Evolutionary conservation across 1,284 basidiomycete species (phyloP), one percentile per base, ranked within the genome.

Genomic region (Fomitopsis schrenkii): DNA sequence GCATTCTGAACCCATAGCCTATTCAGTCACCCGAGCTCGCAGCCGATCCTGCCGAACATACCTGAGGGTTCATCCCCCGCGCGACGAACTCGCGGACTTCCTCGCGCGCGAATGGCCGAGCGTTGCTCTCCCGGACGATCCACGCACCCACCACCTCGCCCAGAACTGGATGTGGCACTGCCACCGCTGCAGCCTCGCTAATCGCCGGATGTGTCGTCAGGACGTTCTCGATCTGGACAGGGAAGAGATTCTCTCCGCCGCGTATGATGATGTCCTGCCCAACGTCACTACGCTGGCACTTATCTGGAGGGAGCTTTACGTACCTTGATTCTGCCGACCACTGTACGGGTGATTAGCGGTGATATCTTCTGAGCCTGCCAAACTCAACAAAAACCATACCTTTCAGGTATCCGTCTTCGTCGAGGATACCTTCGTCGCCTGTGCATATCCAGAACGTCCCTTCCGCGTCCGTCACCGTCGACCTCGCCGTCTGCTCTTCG

Each of bases 211-310:
- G 82, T 9, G 80, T 76, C 2, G 85, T 87, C 54, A 95, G 73
- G 10, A 80, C 84, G 67, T 94, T 92, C 76, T 95, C 93, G 58
- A 95, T 94, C 67, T 90, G 88, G 35, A 93, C 87, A 0, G 93
- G 93, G 74, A 92, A 94, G 30, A 95, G 78, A 69, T 93, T 95
- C 86, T 94, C 91, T 67, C 93, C 93, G 30, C 93, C 93, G 19
- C 93, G 88, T 65, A 95, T 95, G 71, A 95, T 93, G 56, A 95
- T 83, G 71, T 95, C 93, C 84, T 90, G 62, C 33, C 5, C 12
- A 28, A 48, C 19, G n/a, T 33, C 30, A 30, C 5, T 28, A 19
- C 14, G 2, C 3, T 22, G 2, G 1, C n/a, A 10, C 7, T 30
- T 19, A 19, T 14, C 12, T 30, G 9, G 1, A 44, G 17, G 36